These are phyloP conservation scores for Lasiodiplodia citricola DNA, from an alignment of 2,329 filamentous ascomycete genomes.

Conservation along the genomic window DNA sequence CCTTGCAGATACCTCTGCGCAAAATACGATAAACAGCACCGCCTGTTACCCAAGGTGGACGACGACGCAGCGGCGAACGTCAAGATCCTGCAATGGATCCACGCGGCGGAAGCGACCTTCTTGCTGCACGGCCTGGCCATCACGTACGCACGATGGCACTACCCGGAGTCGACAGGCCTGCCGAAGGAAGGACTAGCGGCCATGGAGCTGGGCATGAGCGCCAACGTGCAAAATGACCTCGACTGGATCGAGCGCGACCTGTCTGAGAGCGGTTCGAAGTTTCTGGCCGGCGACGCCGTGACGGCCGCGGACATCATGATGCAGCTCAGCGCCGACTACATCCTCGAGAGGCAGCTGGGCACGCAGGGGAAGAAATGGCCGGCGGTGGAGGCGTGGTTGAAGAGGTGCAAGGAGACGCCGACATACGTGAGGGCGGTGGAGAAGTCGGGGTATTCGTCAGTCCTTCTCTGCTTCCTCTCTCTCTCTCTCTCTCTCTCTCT, in stretches of 20 bases:
- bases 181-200: conserved; percentile 37
- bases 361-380: conserved; percentile 43
- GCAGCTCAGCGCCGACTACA: conserved; percentile 49
- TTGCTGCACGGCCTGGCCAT: conserved; percentile 52
- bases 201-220: conserved; percentile 46
- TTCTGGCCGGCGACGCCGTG: conserved; percentile 49
- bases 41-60: conserved; percentile 44
- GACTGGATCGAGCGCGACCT: conserved; percentile 53
- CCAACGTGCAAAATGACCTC: conserved; percentile 53
- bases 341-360: conserved; percentile 46
- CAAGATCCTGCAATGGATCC: conserved; percentile 51
- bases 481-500: background rate
- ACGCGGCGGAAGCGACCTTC: conserved; percentile 55
- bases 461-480: background rate
- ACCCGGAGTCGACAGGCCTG: conserved; percentile 36
- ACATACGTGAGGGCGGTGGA: conserved; percentile 47
- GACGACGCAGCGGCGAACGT: conserved; percentile 40
- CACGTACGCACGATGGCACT: conserved; percentile 51
- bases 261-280: conserved; percentile 43
- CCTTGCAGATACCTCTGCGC: conserved; percentile 53
- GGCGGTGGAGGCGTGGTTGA: conserved; percentile 43
- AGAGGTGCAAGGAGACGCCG: conserved; percentile 43
- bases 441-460: conserved; percentile 44
- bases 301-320: conserved; percentile 55
- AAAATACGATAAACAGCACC: conserved; percentile 48